Base-by-base conservation (phyloP, 2,329 filamentous ascomycete species). In the Aspergillus uvarum region DNA sequence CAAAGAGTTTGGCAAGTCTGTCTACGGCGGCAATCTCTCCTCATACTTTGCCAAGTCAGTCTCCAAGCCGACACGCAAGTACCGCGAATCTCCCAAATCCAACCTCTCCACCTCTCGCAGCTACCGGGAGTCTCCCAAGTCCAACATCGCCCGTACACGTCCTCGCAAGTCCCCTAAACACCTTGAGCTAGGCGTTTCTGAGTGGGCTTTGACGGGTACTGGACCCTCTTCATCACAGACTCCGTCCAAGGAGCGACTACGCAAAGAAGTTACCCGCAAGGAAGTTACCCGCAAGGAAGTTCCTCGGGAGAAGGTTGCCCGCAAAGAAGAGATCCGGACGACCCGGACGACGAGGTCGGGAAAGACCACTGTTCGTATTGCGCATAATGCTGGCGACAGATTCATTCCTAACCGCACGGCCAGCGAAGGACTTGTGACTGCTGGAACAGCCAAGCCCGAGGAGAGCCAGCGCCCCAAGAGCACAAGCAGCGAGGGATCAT, bases 331-430 rank as follows among this genome's bases (percentile, higher is more conserved):
- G 85, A 87, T 81, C 67, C 38, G 38, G 14, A 82, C 62, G 67
- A 70, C 75, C 51, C 77, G 82, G 31, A 69, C 80, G 68, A 78
- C 80, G 68, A 78, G 81, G 56, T 68, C 76, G 29, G 76, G 77
- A 72, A 96, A 96, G 85, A 94, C 90, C 14, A 92, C 90, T 1
- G 76, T 93, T 59, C 88, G 86, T 58, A 80, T 85, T 69, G 74
- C 81, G 29, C 78, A 84, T 76, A 95, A 94, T 70, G 84, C 86
- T 51, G 92, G 88, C 44, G 95, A 99, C 77, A 89, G 95, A 56
- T 99, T 98, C 82, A 98, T 99, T 67, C 94, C 95, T 67, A 97
- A 96, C 82, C 90, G 95, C 32, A 85, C 85, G 53, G 90, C 93
- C 65, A 96, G 93, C 81, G 95, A 96, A 55, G 93, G 90, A 58